Evolutionary conservation across 2,329 filamentous ascomycete species (phyloP), one percentile per base, ranked within the genome.

Genomic region (Setomelanomma holmii): DNA sequence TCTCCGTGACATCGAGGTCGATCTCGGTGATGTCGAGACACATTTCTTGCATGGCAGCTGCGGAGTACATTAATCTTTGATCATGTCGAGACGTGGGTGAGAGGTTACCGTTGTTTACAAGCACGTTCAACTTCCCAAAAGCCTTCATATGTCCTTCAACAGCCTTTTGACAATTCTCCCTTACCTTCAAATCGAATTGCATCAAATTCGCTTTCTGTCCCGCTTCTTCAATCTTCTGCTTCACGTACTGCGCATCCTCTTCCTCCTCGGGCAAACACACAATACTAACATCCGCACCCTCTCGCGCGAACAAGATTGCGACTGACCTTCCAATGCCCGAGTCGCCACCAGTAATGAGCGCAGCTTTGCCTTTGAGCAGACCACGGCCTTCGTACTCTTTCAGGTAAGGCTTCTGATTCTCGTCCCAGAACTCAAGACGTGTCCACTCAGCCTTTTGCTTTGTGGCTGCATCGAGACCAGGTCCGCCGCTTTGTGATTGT

Each of bases 261-360:
- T 93, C 85, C 72, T 93, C 90, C 30, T 88, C 84, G 0, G 87
- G 85, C 1, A 91, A 79, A 64, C 93, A 90, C 5, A 84, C 82
- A 58, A 93, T 91, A 48, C 88, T 79, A 20, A 82, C 84, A 53
- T 89, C 84, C 12, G 88, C 89, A 4, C 89, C 90, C 73, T 93
- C 90, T 79, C 90, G 86, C 24, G 89, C 89, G 61, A 89, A 93
- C 0, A 93, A 78, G 14, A 92, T 82, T 0, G 90, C 88, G 1
- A 87, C 83, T 1, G 89, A 86, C 19, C 89, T 83, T 8, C 90
- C 89, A 56, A 93, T 93, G 2, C 89, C 89, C 7, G 84, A 87
- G 72, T 93, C 89, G 2, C 89, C 89, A 16, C 89, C 89, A 0
- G 90, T 93, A 66, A 93, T 92, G 49, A 93, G 74, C 2, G 58